These are phyloP conservation scores for Globisporangium abappressorium DNA, from an alignment of 352 stramenopile genomes.

Conservation along the genomic window DNA sequence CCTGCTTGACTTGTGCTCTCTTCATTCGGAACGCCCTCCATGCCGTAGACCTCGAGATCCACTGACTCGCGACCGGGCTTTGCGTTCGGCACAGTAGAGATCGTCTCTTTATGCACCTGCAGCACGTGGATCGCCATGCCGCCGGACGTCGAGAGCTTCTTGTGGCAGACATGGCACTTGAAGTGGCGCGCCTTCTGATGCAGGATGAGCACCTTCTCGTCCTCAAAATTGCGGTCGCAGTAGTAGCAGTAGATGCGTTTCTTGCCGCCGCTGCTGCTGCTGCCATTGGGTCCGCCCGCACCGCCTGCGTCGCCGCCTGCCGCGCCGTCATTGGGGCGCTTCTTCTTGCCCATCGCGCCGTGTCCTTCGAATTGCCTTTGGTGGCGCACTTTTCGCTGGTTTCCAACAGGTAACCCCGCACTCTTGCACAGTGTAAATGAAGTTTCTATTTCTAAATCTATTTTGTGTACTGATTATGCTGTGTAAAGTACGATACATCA, in stretches of 20 bases:
- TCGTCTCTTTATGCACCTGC: conserved; percentile 87
- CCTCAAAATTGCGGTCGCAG: conserved; percentile 90
- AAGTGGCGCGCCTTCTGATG: conserved; percentile 93
- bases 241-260: conserved; percentile 92
- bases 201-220: conserved; percentile 91
- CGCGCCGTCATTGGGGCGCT: conserved; percentile 60
- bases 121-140: conserved; percentile 88
- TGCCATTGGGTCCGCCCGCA: conserved; percentile 8
- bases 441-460: conserved; percentile 3
- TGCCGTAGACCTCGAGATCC: conserved; percentile 88
- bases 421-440: background rate
- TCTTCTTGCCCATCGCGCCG: conserved; percentile 77
- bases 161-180: conserved; percentile 89
- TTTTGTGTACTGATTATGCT: background rate
- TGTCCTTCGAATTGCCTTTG: conserved; percentile 8
- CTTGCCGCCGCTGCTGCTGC: conserved; percentile 31
- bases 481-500: background rate
- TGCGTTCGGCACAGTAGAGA: conserved; percentile 81
- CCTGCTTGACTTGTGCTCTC: conserved; percentile 14
- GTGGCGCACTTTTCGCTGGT: background rate
- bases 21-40: conserved; percentile 80
- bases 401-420: conserved; percentile 2
- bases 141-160: conserved; percentile 89
- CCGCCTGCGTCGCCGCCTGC: conserved; percentile 9
- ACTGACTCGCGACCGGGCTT: conserved; percentile 78